These are phyloP conservation scores for Stemphylium lycopersici DNA, from an alignment of 2,329 filamentous ascomycete species.

Conservation along the genomic window DNA sequence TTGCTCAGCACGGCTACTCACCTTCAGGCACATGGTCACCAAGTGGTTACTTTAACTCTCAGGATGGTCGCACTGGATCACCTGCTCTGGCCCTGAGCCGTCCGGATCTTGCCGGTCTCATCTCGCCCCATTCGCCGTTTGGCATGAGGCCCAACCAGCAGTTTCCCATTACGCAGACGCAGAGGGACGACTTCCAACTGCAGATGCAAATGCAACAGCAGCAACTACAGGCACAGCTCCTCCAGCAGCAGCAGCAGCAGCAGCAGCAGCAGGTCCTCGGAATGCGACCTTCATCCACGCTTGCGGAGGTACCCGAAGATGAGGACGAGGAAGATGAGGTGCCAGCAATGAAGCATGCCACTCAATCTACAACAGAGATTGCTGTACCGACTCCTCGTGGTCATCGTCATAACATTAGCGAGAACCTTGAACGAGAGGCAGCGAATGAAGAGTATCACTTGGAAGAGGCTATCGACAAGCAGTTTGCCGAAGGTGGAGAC, in stretches of 20 bases:
- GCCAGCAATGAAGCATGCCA: constrained; percentile 47
- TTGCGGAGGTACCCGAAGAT: constrained; percentile 76
- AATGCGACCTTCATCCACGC: constrained; percentile 51
- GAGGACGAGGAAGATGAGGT: constrained; percentile 65
- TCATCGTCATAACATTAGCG: constrained; percentile 74
- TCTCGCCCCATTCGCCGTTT: constrained; percentile 67
- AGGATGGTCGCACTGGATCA: constrained; percentile 52
- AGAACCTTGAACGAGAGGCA: constrained; percentile 81
- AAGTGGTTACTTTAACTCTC: constrained; percentile 44
- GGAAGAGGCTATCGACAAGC: constrained; percentile 77
- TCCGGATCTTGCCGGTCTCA: constrained; percentile 45
- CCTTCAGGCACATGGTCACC: constrained; percentile 54
- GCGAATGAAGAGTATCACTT: constrained; percentile 86
- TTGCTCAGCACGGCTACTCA: constrained; percentile 67
- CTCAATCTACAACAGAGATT: constrained; percentile 58
- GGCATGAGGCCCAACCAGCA: constrained; percentile 50
- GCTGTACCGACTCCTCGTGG: constrained; percentile 65
- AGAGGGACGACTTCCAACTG: constrained; percentile 49
- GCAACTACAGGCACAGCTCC: constrained; percentile 60
- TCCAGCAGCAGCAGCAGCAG: constrained; percentile 55
- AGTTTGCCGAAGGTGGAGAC: constrained; percentile 75
- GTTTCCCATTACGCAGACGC: constrained; percentile 51
- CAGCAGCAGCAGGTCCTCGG: constrained; percentile 56
- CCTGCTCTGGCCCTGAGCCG: constrained; percentile 48
- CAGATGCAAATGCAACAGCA: constrained; percentile 58